Base-by-base conservation (phyloP, 768 basidiomycete species). In the Ephemerocybe angulata region DNA sequence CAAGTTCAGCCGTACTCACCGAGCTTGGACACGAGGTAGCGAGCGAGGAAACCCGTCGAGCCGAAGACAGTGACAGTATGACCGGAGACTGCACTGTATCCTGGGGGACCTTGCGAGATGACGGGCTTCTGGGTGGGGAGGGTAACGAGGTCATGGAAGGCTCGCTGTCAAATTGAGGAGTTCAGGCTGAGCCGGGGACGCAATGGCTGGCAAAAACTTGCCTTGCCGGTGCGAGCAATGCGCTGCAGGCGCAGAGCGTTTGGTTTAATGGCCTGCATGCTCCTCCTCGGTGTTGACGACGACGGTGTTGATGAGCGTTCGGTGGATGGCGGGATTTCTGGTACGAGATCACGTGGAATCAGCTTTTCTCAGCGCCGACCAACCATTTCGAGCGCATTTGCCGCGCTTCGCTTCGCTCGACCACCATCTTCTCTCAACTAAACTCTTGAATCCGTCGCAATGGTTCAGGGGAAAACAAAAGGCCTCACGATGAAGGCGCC, bases 61-160 rank as follows among this genome's bases (percentile, higher is more conserved):
- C 97, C 97, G 78, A 99, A 98, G 48, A 98, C 95, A 15, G 97
- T 99, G 38, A 88, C 96, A 33, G 87, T 83, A 72, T 95, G 94
- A 2, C 96, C 97, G 38, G 88, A 86, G 56, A 88, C 86, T 3
- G 92, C 87, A 65, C 89, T 90, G 65, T 93, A 90, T 58, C 88
- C 94, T 50, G 87, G 85, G 50, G 85, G 81, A 19, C 94, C 95
- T 60, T 83, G 76, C 4, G 85, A 81, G 63, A 95, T 76, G 60
- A 91, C 75, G 35, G 91, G 86, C 62, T 86, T 86, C 59, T 68
- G 67, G 46, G 74, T 63, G 54, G 86, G 84, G 37, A 87, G 73
- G 13, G 80, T 80, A 57, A 80, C 74, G 37, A 90, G 68, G 76
- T 91, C 90, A 67, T 89, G 86, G 69, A 88, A 76, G 56, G 82